Percentiles rank a stretch among this genome's conserved stretches.
Evolutionary conservation across 169 alveolate genomes (phyloP).

Genomic region (Plasmodium chabaudi): DNA sequence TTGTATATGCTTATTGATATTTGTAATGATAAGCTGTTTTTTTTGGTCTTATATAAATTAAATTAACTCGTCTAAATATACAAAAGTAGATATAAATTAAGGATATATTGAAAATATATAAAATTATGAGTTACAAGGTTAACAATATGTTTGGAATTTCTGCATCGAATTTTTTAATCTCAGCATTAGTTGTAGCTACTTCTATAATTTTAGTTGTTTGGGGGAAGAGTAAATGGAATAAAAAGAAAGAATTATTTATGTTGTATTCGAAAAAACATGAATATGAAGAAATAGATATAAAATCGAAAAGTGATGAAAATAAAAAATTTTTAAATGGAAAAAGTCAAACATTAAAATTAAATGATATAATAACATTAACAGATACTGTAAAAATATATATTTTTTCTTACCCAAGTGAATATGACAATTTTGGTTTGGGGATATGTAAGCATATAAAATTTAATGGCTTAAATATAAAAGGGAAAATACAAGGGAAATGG

Average conservation of each 20-base stretch:
- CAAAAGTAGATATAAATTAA: too few species aligned
- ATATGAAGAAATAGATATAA: slow-evolving; percentile 36
- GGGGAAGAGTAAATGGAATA: slow-evolving; percentile 10
- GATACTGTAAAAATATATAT: slow-evolving; percentile 59
- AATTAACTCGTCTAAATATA: too few species aligned
- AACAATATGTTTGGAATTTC: too few species aligned
- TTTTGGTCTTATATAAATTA: not conserved
- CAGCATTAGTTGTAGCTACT: too few species aligned
- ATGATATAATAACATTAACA: slow-evolving; percentile 30
- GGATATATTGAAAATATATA: too few species aligned
- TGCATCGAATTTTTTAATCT: too few species aligned
- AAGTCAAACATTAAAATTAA: slow-evolving; percentile 16
- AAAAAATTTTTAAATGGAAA: slow-evolving; percentile 33
- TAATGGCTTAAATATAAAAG: slow-evolving; percentile 21
- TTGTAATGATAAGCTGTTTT: not conserved
- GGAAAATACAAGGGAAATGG: slow-evolving; percentile 72
- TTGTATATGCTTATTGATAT: not conserved
- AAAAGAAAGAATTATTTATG: slow-evolving; percentile 8
- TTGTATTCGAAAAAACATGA: slow-evolving; percentile 37
- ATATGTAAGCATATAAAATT: slow-evolving; percentile 78
- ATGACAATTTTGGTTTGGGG: slow-evolving; percentile 62
- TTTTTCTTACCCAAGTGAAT: slow-evolving; percentile 62
- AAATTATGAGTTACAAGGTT: too few species aligned
- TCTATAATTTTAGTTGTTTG: too few species aligned
- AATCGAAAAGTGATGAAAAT: not conserved